Evolutionary conservation across 495 filamentous ascomycete genomes (phyloP), one percentile per base, ranked within the genome.

Genomic region (Penicillium coffeae): DNA sequence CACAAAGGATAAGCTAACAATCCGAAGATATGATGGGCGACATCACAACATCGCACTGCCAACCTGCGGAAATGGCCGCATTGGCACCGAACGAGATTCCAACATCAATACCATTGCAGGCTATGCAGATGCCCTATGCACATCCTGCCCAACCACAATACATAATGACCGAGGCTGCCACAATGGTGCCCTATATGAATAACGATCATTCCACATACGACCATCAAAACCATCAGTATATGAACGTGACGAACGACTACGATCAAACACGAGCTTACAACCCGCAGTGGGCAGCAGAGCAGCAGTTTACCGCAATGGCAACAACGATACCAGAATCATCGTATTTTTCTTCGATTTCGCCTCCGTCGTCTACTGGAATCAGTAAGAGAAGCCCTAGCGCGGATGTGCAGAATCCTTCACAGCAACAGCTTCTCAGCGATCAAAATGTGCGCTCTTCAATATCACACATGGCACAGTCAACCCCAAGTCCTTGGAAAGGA

Each of bases 401-500:
- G 14, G 25, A 13, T 35, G 21, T 21, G 30, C 45, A 27, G 36
- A 35, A 21, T 19, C 21, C 18, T 30, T 30, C 22, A 25, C 21
- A 27, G 33, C 2, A 36, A 41, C 18, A 16, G 20, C 37, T 20
- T 12, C 15, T 38, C 47, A 16, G 15, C 35, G 21, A 44, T 40
- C 25, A 18, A 43, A 22, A 35, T 21, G 15, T 9, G 21, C 7
- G 35, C 8, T 41, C 36, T 12, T 18, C 40, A 46, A 36, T 35
- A 15, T 19, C 34, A 39, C 7, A 18, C 43, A 43, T 34, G 21
- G 38, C 40, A n/a, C 20, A 42, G 22, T 36, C 52, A 0, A 49
- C 55, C 15, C 43, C 60, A 8, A 38, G 30, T 15, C 58, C 60
- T 3, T 64, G 60, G 60, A 62, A 54, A 21, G 55, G 46, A 0